A percentile compares a stretch with the other conserved stretches of the same genome.
phyloP scores from a whole-genome alignment of 2,329 filamentous ascomycete genomes.

The Nemania serpens region DNA sequence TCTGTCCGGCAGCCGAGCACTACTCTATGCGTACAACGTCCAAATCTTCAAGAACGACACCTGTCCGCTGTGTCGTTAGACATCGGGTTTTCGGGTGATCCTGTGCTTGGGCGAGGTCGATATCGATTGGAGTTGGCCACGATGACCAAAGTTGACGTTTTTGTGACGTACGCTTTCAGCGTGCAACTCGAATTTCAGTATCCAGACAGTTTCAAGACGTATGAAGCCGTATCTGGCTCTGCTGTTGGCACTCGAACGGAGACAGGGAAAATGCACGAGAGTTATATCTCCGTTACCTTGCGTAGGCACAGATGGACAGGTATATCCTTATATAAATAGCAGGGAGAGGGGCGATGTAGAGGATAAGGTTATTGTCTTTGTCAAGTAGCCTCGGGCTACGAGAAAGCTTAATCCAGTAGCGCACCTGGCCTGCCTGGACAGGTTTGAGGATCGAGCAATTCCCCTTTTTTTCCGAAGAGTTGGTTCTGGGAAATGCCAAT shows the following conservation, averaged over 20 bases:
- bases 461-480: neutral
- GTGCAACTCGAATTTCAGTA: neutral
- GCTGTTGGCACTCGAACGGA: neutral
- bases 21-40: neutral
- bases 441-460: neutral
- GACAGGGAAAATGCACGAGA: neutral
- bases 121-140: neutral
- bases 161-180: neutral
- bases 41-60: neutral
- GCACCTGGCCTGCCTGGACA: neutral
- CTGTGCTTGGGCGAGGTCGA: neutral
- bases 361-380: slow-evolving; percentile 13
- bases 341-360: neutral
- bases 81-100: neutral
- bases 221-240: neutral
- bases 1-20: slow-evolving; percentile 2
- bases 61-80: neutral
- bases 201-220: neutral
- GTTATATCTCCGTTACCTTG: neutral
- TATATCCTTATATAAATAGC: neutral
- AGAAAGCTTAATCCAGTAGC: slow-evolving; percentile 16
- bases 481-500: neutral
- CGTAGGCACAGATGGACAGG: slow-evolving; percentile 1
- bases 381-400: slow-evolving; percentile 4
- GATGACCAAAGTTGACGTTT: neutral